phyloP scores from a whole-genome alignment of 768 basidiomycete genomes.

The Candolleomyces efflorescens region DNA sequence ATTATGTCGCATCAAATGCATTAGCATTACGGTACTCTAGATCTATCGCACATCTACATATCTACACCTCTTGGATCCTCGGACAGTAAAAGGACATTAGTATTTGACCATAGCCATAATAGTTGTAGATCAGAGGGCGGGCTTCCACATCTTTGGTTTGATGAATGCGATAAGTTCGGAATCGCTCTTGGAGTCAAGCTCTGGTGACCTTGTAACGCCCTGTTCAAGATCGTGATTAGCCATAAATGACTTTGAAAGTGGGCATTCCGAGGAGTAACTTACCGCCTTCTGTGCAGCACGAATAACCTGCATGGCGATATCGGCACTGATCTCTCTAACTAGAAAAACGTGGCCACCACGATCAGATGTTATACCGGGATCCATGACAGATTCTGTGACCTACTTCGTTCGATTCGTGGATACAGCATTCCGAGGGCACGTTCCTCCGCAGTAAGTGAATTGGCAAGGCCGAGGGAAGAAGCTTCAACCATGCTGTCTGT shows the following conservation, averaged over 20 bases:
- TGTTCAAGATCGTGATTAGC: conserved; percentile 16
- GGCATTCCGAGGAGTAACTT: conserved; percentile 18
- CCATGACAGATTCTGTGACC: conserved; percentile 10
- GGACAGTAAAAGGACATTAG: neutral
- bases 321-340: conserved; percentile 79
- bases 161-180: conserved; percentile 50
- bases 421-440: conserved; percentile 65
- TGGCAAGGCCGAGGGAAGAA: conserved; percentile 73
- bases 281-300: conserved; percentile 76
- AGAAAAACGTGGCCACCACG: neutral
- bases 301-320: conserved; percentile 73
- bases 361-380: conserved; percentile 5
- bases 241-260: neutral
- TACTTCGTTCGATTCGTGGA: conserved; percentile 74
- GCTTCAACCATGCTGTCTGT: conserved; percentile 91
- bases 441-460: conserved; percentile 71
- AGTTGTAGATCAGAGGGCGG: conserved; percentile 22
- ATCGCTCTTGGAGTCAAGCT: conserved; percentile 57
- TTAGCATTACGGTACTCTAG: conserved; percentile 1
- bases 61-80: neutral
- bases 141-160: conserved; percentile 70
- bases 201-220: conserved; percentile 51
- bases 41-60: neutral
- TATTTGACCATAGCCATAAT: neutral
- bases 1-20: too few relatives aligned